phyloP scores from a whole-genome alignment of 306 rosid genomes.

The Inga leiocalycina region DNA sequence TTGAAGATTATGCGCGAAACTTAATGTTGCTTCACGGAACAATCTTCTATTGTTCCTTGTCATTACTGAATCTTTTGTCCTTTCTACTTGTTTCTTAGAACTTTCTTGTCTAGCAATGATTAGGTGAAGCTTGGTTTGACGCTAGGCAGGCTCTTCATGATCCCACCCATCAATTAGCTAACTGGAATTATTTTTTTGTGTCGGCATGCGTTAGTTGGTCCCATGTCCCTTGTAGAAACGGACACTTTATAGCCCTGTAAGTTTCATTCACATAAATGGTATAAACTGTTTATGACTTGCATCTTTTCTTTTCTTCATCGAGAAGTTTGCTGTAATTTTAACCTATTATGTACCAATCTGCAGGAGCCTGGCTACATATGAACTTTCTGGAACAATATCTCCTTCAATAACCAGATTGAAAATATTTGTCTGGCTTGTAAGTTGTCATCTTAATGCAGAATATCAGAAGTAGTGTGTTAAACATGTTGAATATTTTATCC shows the following conservation, averaged over 20 bases:
- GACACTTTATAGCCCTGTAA: conserved; percentile 81
- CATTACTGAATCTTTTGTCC: not conserved
- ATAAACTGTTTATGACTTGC: not conserved
- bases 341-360: conserved; percentile 32
- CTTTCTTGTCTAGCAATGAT: conserved; percentile 12
- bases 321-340: conserved; percentile 29
- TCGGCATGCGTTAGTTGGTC: conserved; percentile 93
- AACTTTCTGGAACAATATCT: conserved; percentile 81
- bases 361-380: conserved; percentile 79
- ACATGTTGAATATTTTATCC: not conserved
- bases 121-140: conserved; percentile 79
- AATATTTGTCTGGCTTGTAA: conserved; percentile 81
- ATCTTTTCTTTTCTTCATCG: conserved; percentile 1
- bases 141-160: conserved; percentile 62
- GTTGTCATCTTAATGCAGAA: conserved; percentile 45
- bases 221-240: conserved; percentile 69
- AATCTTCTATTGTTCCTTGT: conserved; percentile 12
- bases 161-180: conserved; percentile 56
- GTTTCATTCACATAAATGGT: conserved; percentile 39
- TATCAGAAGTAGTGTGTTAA: conserved; percentile 2
- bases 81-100: not conserved
- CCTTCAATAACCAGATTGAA: conserved; percentile 71
- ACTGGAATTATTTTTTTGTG: conserved; percentile 70
- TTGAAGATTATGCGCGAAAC: not conserved
- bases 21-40: not conserved